Base-by-base conservation (phyloP, 2,329 filamentous ascomycete genomes). In the Penicillium sp. region DNA sequence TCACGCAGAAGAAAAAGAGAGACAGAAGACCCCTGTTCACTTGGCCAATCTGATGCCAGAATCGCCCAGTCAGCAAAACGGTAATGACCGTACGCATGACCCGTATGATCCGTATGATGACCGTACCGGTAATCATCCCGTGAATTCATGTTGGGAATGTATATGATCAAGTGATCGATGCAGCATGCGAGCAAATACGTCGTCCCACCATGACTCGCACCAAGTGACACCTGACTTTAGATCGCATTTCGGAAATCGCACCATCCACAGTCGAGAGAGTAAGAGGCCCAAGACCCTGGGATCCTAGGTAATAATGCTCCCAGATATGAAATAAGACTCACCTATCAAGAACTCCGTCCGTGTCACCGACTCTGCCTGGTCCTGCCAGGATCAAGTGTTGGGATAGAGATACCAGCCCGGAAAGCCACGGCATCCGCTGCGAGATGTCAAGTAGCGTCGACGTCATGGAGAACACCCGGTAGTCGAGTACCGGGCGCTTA, bases 381-480 rank as follows among this genome's bases (percentile, higher is more conserved):
- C 89, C 88, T 61, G 77, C 75, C 62, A 91, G 71, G 61, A 83
- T 77, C 57, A 82, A 77, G 76, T 86, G 84, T 70, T 93, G 88
- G 57, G 85, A 67, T 69, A 95, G 79, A 47, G 86, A 86, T 50
- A 93, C 67, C 57, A 80, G 74, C 64, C 88, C 88, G 63, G 77
- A 78, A 46, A 95, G 78, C 91, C 91, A 97, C 54, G 91, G 91
- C 89, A 95, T 95, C 69, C 89, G 86, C 55, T 74, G 69, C 57
- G 85, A 77, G 63, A 95, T 70, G 74, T 89, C 83, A 57, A 89
- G 71, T 52, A 95, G 69, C 66, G 81, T 83, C 52, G 82, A 83
- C 46, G 85, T 67, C 69, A 86, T 87, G 59, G 82, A 76, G 83
- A 87, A 95, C 42, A 88, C 66, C 60, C 80, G 81, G 77, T 93